Evolutionary conservation across 495 filamentous ascomycete species (phyloP).

Genomic region (Tuber calosporum): DNA sequence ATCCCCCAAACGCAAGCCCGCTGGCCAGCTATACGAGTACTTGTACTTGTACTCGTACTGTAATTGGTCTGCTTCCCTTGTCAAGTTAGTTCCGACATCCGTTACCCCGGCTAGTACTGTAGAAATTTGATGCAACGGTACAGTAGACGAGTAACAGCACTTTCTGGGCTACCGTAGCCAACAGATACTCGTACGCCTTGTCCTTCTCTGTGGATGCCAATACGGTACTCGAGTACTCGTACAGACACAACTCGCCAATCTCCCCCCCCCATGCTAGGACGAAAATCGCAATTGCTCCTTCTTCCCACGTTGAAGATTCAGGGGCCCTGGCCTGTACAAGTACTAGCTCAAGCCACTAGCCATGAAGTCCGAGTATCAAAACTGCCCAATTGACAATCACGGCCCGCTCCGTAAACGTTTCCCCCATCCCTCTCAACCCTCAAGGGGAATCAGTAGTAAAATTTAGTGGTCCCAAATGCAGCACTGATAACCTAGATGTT

Average conservation of each 20-base stretch:
- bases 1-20: not conserved
- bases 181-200: not conserved
- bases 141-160: not conserved
- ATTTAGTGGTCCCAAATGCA: not conserved
- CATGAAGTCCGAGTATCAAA: not conserved
- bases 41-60: no score
- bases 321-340: no score
- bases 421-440: not conserved
- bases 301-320: not conserved
- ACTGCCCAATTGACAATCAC: not conserved
- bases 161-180: not conserved
- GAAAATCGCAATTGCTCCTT: not conserved
- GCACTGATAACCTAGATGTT: not conserved
- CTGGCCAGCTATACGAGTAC: not conserved
- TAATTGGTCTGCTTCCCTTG: not conserved
- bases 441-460: not conserved
- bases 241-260: not conserved
- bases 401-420: not conserved
- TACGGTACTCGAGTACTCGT: no score
- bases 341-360: not conserved
- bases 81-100: not conserved
- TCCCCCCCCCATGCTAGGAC: not conserved
- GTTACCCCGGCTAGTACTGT: not conserved
- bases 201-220: not conserved
- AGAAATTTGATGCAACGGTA: not conserved